Evolutionary conservation across 2,329 filamentous ascomycete species (phyloP), one percentile per base, ranked within the genome.

Genomic region (Phialophora expanda): DNA sequence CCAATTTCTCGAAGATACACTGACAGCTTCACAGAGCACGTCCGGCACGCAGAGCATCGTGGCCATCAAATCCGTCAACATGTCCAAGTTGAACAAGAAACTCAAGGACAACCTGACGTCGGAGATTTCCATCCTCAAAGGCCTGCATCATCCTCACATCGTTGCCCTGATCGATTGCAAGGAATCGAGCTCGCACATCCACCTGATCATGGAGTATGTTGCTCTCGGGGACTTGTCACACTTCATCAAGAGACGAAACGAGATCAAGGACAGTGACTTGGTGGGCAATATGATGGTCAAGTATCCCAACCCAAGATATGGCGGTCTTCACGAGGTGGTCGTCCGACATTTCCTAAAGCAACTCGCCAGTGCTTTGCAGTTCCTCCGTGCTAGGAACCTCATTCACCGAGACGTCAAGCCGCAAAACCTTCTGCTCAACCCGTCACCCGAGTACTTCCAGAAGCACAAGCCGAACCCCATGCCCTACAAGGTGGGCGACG

Each of bases 131-230:
- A 99, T 99, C 70, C 88, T 99, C 75, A 95, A 95, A 79, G 91
- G 88, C 70, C 86, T 99, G 30, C 91, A 95, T 66, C 95, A 99
- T 79, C 95, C 95, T 30, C 95, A 99, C 76, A 97, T 99, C 73
- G 95, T 98, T 71, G 91, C 93, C 72, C 89, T 99, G 56, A 93
- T 97, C 82, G 92, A 97, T 79, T 97, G 93, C 81, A 86, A 94
- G 77, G 93, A 98, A 78, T 90, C 92, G 0, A 83, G 87, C 3
- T 89, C 89, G 24, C 91, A 96, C 75, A 97, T 98, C 80, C 95
- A 99, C 79, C 86, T 99, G 65, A 89, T 98, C 69, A 99, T 98
- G 94, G 95, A 99, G 81, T 98, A 96, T 80, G 98, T 95, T 80
- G 92, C 96, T 76, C 86, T 99, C 48, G 94, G 95, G 24, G 95